Conservation (phyloP, 2,329 filamentous ascomycete species). For the Botryotinia globosa region DNA sequence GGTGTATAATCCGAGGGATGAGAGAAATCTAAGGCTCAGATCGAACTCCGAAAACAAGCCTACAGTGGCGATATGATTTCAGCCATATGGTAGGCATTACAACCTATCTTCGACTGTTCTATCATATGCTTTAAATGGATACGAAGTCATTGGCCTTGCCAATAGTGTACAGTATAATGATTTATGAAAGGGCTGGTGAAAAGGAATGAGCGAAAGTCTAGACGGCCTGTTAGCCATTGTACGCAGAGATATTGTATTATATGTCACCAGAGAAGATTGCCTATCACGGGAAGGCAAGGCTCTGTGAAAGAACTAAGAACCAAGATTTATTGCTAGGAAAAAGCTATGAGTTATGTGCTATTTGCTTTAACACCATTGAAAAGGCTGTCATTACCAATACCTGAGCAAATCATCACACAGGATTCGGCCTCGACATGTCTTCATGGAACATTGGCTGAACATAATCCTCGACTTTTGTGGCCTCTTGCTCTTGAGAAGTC, state of each 20-base stretch:
- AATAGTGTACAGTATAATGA: conserved; percentile 1
- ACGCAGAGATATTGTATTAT: not conserved
- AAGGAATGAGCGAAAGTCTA: not conserved
- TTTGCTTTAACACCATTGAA: not conserved
- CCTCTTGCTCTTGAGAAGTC: not conserved
- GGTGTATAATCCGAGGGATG: not conserved
- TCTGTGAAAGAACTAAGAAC: not conserved
- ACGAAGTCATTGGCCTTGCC: not conserved
- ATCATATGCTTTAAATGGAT: not conserved
- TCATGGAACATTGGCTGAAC: not conserved
- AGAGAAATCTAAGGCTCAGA: not conserved
- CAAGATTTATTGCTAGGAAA: not conserved
- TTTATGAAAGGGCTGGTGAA: not conserved
- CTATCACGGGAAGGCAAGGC: not conserved
- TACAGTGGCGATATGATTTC: not conserved
- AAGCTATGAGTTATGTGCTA: not conserved
- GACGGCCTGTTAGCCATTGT: not conserved
- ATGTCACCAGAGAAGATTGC: not conserved
- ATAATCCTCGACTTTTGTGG: not conserved
- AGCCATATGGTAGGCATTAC: not conserved
- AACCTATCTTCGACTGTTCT: not conserved
- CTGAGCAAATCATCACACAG: no score
- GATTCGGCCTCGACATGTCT: not conserved
- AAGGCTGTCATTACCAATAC: not conserved
- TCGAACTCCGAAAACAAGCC: not conserved